Evolutionary conservation across 495 filamentous ascomycete species (phyloP), one percentile per base, ranked within the genome.

Genomic region (Cercophora scortea): DNA sequence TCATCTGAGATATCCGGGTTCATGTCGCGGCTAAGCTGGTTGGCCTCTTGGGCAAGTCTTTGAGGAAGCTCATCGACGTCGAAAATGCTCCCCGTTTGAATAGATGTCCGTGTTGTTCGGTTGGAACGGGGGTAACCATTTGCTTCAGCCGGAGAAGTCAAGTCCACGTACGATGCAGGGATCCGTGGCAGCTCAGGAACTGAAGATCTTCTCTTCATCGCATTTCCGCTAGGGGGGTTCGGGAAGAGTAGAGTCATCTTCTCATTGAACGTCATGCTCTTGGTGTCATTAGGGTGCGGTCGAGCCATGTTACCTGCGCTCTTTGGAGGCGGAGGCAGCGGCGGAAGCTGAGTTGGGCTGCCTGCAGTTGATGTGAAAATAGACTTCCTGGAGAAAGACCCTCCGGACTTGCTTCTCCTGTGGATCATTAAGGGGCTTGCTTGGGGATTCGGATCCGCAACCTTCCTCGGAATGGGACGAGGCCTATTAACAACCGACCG

Each of bases 221-320:
- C 50, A 3, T 61, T 62, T 7, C 58, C 64, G 41, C 64, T 72
- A 4, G 68, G 64, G 1, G 74, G 73, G 18, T 58, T 59, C 12
- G 72, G 67, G 53, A 77, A 80, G 16, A 80, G 58, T 11, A 75
- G 55, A 13, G 61, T 63, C 53, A 79, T 72, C 56, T 78, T 80
- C 53, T 79, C 76, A 17, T 78, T 64, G 32, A 76, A 67, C 1
- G 77, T 76, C 76, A 78, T 79, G 55, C 77, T 78, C 67, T 74
- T 74, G 13, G 72, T 75, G 47, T 71, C 62, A 51, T 75, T 76
- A 2, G 74, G 65, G 19, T 69, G 58, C 4, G 66, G 65, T 11
- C 71, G 56, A 11, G 54, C 35, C 0, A 55, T 50, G 38, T 59
- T 57, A 6, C 60, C 60, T 5, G 68, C 68, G 38, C 62, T 69